A percentile compares a stretch with the other conserved stretches of the same genome.
These are phyloP conservation scores for Fusarium agapanthi DNA, from an alignment of 2,329 filamentous ascomycete genomes.

Conservation along the genomic window DNA sequence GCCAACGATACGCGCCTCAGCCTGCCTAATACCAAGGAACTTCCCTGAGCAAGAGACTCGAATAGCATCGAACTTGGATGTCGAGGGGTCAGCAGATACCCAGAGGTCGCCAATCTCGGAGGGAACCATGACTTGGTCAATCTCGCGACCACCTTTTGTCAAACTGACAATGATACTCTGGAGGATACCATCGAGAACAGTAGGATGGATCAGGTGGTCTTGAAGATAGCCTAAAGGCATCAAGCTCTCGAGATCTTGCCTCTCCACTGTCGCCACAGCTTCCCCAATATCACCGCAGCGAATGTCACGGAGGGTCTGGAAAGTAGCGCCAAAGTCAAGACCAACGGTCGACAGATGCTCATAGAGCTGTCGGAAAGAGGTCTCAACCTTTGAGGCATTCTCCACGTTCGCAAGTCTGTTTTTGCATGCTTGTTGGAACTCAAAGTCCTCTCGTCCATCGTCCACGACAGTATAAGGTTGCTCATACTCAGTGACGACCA, in stretches of 20 bases:
- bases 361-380: background rate
- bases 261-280: background rate
- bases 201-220: background rate
- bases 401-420: background rate
- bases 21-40: background rate
- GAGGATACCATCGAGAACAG: background rate
- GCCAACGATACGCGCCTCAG: background rate
- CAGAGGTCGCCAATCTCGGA: background rate
- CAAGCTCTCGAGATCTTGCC: background rate
- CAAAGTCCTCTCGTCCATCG: background rate
- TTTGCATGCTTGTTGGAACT: background rate
- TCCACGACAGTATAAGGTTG: slow-evolving; percentile 1
- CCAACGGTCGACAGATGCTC: slow-evolving; percentile 1
- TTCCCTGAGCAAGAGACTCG: background rate
- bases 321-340: slow-evolving; percentile 1
- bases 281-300: background rate
- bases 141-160: background rate
- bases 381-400: background rate
- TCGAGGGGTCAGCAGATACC: background rate
- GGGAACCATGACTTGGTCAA: slow-evolving; percentile 6
- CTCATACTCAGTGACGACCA: background rate
- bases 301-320: background rate
- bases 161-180: slow-evolving; percentile 3
- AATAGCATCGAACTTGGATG: background rate
- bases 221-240: background rate